These are phyloP conservation scores for Geoglossum cookeanum DNA, from an alignment of 2,329 filamentous ascomycete genomes.

Conservation along the genomic window DNA sequence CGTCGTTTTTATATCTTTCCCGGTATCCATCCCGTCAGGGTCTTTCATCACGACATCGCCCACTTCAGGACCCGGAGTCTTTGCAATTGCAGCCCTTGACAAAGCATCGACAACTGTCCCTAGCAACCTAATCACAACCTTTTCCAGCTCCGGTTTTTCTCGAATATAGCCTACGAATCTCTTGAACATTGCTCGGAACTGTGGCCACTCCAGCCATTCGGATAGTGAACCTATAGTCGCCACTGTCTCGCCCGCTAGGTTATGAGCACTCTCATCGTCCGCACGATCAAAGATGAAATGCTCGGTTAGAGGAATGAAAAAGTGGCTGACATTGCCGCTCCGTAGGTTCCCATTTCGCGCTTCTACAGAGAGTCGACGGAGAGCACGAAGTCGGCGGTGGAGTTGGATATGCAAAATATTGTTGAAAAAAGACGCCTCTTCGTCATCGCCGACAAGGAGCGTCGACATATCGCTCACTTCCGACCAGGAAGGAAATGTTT, in stretches of 20 bases:
- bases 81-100: slow-evolving; percentile 29
- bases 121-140: slow-evolving; percentile 66
- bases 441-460: slow-evolving; percentile 52
- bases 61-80: slow-evolving; percentile 10
- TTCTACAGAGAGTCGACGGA: slow-evolving; percentile 55
- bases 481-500: slow-evolving; percentile 47
- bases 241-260: slow-evolving; percentile 72
- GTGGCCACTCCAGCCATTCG: slow-evolving; percentile 67
- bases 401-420: slow-evolving; percentile 84
- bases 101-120: slow-evolving; percentile 67
- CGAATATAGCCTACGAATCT: slow-evolving; percentile 69
- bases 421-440: slow-evolving; percentile 74
- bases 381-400: slow-evolving; percentile 64
- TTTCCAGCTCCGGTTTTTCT: slow-evolving; percentile 65
- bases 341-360: slow-evolving; percentile 45
- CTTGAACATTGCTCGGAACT: slow-evolving; percentile 69
- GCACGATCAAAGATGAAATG: slow-evolving; percentile 79
- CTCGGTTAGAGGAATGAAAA: slow-evolving; percentile 81
- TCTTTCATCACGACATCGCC: slow-evolving; percentile 13
- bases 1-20: background rate
- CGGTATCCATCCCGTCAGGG: slow-evolving; percentile 5
- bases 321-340: slow-evolving; percentile 62
- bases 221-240: slow-evolving; percentile 57
- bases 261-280: slow-evolving; percentile 60
- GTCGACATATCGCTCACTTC: slow-evolving; percentile 54